phyloP scores from a whole-genome alignment of 1,284 basidiomycete genomes.

The Mycocalia duriaeana region DNA sequence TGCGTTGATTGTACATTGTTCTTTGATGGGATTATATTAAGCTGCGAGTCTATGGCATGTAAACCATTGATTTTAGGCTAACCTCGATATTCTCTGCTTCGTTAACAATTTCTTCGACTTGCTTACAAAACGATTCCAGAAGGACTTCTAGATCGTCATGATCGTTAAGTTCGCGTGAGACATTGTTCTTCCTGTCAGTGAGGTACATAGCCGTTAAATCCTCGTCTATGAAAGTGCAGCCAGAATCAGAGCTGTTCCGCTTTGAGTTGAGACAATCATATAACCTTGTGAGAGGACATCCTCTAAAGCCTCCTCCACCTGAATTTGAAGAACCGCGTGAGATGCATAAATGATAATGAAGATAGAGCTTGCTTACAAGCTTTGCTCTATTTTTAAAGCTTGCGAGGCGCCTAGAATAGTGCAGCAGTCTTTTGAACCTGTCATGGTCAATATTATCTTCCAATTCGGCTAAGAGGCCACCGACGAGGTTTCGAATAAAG shows the following conservation, averaged over 20 bases:
- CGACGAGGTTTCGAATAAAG: conserved; percentile 83
- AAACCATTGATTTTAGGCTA: conserved; percentile 16
- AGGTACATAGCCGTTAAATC: conserved; percentile 92
- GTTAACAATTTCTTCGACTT: conserved; percentile 92
- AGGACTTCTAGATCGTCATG: conserved; percentile 93
- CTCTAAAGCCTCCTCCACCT: conserved; percentile 87
- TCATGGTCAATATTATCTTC: conserved; percentile 93
- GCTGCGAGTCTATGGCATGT: neutral
- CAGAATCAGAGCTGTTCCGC: neutral
- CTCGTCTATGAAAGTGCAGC: conserved; percentile 58
- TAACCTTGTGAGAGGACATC: conserved; percentile 86
- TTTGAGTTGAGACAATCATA: conserved; percentile 8
- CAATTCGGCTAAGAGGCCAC: conserved; percentile 83
- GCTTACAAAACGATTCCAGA: conserved; percentile 91
- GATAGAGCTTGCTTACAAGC: conserved; percentile 39
- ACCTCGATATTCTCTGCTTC: conserved; percentile 88
- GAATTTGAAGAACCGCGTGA: conserved; percentile 4
- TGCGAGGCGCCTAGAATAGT: conserved; percentile 83
- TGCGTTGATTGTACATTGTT: conserved; percentile 92
- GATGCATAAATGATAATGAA: neutral
- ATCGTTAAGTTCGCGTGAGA: conserved; percentile 59
- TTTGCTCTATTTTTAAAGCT: conserved; percentile 87
- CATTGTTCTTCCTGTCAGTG: conserved; percentile 67
- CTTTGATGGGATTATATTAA: conserved; percentile 32
- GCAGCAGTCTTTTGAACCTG: conserved; percentile 83